Evolutionary conservation across 2,329 filamentous ascomycete genomes (phyloP), one percentile per base, ranked within the genome.

Genomic region (Sarocladiaceae sp.): DNA sequence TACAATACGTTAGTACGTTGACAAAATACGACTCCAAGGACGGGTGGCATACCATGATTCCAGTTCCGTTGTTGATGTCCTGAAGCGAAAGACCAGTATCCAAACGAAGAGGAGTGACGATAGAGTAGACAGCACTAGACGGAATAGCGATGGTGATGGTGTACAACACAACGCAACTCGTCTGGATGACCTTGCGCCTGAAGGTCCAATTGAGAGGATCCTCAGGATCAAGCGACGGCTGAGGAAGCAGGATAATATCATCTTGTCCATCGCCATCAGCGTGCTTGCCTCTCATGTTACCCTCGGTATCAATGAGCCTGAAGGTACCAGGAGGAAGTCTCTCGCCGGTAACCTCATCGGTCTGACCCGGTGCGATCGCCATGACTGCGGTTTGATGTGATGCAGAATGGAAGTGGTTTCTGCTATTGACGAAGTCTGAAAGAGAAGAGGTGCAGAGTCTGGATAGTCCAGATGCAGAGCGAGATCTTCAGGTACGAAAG

Each of bases 111-210:
- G 63, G 64, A 1, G 61, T 64, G 2, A 66, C 57, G 3, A 67
- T 58, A 0, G 63, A 66, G 33, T 67, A 67, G 2, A 66, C 61
- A 1, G 61, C 62, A 33, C 59, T 63, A 4, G 58, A 60, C 1
- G 59, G 56, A 4, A 60, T 55, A 3, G 54, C 58, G 17, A 56
- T 58, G 39, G 53, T 55, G 42, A 60, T 50, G 15, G 55, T 61
- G 47, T 64, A 64, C 2, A 64, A 25, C 11, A 62, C 37, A 2
- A 63, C 55, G 17, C 59, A 62, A 52, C 51, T 56, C 11, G 54
- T 54, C 4, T 57, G 52, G 1, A 63, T 47, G n/a, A 56, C 22
- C 40, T 63, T 63, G 6, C 61, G 54, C 31, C 42, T 52, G 20
- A 39, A 52, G 0, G 54, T 53, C 61, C 61, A 63, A 50, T 63